Evolutionary conservation across 148 eudicot species (phyloP), one percentile per base, ranked within the genome.

Genomic region (Selenicereus undatus): DNA sequence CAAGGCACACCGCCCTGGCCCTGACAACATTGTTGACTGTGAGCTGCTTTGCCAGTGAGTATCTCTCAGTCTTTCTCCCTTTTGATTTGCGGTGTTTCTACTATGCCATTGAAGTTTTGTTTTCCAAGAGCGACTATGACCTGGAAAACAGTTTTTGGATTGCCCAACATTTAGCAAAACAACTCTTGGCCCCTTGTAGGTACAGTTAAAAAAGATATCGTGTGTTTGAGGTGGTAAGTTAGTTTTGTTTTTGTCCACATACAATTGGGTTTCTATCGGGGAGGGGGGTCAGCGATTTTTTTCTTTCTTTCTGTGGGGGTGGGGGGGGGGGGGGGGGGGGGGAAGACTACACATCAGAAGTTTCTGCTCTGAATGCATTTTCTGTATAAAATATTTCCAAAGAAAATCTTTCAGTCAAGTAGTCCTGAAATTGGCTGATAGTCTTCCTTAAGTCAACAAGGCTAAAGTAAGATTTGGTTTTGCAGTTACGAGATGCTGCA

Each of bases 1-100:
- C 83, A 93, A 84, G 90, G 98, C 97, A 73, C 98, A 93, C 84
- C 91, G 92, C 35, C 98, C 99, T 80, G 99, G 99, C 48, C 99
- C 99, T 16, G 99, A 93, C 83, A 91, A 92, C 87, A 91, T 96
- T 50, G 94, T 96, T 8, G 98, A 96, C 82, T 96, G 88, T 71
- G 99, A 96, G 87, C 91, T 96, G 81, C 95, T 96, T 75, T 85
- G 83, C 85, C 89, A 93, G 99, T 96, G 86, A 88, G 98, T 90
- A 71, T 77, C 39, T 68, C 45, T 52, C 66, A 60, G 39, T 42
- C 13, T 56, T 79, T 58, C 45, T 29, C 75, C 24, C 42, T 72
- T 27, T 39, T 39, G 7, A 62, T 62, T 62, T n/a, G 27, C 21
- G 26, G 22, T 8, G 24, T 62, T 62, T 60, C 10, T 62, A 7